A percentile compares a stretch with the other conserved stretches of the same genome.
These are phyloP conservation scores for Neurospora sp. DNA, from an alignment of 495 filamentous ascomycete species.

Conservation along the genomic window DNA sequence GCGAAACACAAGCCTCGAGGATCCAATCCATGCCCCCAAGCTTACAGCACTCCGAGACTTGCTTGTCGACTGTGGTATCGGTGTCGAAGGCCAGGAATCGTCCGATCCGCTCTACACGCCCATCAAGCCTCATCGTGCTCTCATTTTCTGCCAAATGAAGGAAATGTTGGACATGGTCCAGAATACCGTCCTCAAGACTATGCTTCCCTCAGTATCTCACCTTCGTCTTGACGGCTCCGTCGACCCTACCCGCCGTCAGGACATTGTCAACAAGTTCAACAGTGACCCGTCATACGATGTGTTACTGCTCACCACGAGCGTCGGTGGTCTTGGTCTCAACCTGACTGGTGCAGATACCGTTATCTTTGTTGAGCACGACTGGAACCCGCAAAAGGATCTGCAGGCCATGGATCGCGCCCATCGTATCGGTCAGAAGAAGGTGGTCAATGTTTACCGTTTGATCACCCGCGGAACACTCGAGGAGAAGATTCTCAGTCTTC, in stretches of 20 bases:
- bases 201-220: constrained; percentile 80
- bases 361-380: constrained; percentile 98
- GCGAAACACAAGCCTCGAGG: constrained; percentile 67
- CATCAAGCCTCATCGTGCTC: constrained; percentile 86
- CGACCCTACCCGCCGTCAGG: constrained; percentile 80
- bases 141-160: constrained; percentile 99
- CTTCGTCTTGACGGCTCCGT: constrained; percentile 86
- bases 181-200: constrained; percentile 71
- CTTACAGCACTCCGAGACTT: constrained; percentile 80
- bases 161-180: constrained; percentile 99
- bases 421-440: constrained; percentile 98
- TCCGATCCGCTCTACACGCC: constrained; percentile 52
- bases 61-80: constrained; percentile 91
- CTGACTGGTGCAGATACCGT: constrained; percentile 96
- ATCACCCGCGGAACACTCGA: constrained; percentile 92
- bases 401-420: constrained; percentile 99
- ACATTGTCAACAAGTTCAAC: constrained; percentile 98
- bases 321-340: constrained; percentile 90
- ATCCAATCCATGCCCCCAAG: constrained; percentile 85
- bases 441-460: constrained; percentile 97
- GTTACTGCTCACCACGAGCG: constrained; percentile 82
- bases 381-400: constrained; percentile 98
- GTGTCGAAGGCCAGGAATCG: constrained; percentile 57
- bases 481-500: constrained; percentile 96
- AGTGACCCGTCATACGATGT: constrained; percentile 92